A percentile compares a stretch with the other conserved stretches of the same genome.
Evolutionary conservation across 2,329 filamentous ascomycete species (phyloP).

Genomic region (Saccharata proteae): DNA sequence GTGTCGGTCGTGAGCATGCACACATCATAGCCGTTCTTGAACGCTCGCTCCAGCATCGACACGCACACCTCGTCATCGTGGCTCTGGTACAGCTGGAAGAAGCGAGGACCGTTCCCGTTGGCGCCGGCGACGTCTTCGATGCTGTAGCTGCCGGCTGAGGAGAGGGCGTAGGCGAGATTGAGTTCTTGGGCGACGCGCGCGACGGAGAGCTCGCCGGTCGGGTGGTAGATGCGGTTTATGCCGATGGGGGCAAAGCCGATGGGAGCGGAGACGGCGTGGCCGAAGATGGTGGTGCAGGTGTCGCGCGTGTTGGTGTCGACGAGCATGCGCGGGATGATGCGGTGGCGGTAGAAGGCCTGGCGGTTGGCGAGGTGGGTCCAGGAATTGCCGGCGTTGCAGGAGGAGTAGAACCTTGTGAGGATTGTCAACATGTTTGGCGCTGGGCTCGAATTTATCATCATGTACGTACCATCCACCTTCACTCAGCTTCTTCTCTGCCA

Average conservation of each 20-base stretch:
- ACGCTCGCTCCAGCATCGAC: conserved; percentile 43
- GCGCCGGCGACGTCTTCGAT: conserved; percentile 48
- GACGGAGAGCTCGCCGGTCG: conserved; percentile 44
- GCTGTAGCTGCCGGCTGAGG: conserved; percentile 41
- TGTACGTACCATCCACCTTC: conserved; percentile 48
- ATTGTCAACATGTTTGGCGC: too few species aligned
- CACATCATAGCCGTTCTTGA: conserved; percentile 42
- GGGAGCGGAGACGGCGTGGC: conserved; percentile 45
- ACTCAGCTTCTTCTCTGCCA: conserved; percentile 43
- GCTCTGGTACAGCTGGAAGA: conserved; percentile 53
- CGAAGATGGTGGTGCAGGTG: conserved; percentile 46
- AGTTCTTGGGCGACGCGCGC: conserved; percentile 48
- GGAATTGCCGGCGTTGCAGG: conserved; percentile 45
- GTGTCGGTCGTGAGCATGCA: conserved; percentile 52
- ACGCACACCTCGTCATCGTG: conserved; percentile 49
- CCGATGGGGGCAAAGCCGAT: conserved; percentile 54
- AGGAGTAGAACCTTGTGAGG: conserved; percentile 47
- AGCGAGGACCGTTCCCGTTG: conserved; percentile 40
- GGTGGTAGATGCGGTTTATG: conserved; percentile 54
- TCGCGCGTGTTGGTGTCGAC: conserved; percentile 49
- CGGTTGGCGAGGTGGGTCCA: conserved; percentile 45
- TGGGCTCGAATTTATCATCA: too few species aligned
- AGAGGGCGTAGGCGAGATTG: conserved; percentile 46
- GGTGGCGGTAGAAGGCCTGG: conserved; percentile 51
- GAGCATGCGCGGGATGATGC: conserved; percentile 49